phyloP scores from a whole-genome alignment of 2,329 filamentous ascomycete species.

The Pestalotiopsis fici region DNA sequence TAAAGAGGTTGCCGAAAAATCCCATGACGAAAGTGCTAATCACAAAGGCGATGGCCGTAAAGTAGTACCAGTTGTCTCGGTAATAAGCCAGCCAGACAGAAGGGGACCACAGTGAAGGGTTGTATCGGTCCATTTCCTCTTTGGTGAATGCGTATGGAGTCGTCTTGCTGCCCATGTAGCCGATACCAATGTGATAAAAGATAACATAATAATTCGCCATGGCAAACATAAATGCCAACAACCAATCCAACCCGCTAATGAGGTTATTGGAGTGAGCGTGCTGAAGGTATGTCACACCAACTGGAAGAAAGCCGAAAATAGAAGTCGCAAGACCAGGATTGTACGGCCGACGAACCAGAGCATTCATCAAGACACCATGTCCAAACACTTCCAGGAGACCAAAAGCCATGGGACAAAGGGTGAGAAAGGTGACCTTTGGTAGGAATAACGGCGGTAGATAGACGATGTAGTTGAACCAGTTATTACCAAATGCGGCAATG shows the following conservation, averaged over 20 bases:
- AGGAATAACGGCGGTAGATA: not conserved
- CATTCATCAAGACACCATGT: not conserved
- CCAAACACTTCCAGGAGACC: not conserved
- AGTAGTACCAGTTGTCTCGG: not conserved
- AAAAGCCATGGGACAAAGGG: not conserved
- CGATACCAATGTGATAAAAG: not conserved
- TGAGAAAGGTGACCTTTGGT: not conserved
- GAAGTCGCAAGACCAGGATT: not conserved
- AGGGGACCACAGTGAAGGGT: not conserved
- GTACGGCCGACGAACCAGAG: not conserved
- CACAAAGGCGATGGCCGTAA: not conserved
- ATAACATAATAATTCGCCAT: not conserved
- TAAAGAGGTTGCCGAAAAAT: not conserved
- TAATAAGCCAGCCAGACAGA: not conserved
- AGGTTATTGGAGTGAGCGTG: not conserved
- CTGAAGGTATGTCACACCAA: not conserved
- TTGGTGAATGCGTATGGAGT: not conserved
- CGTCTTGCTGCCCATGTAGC: not conserved
- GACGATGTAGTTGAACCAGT: not conserved
- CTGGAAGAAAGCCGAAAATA: not conserved
- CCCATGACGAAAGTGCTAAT: not conserved
- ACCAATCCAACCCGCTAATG: not conserved
- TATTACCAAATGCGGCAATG: not conserved
- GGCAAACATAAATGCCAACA: not conserved
- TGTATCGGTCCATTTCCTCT: not conserved